A percentile compares a stretch with the other conserved stretches of the same genome.
Conservation (phyloP, 208 protist species). For the Leptomonas seymouri region DNA sequence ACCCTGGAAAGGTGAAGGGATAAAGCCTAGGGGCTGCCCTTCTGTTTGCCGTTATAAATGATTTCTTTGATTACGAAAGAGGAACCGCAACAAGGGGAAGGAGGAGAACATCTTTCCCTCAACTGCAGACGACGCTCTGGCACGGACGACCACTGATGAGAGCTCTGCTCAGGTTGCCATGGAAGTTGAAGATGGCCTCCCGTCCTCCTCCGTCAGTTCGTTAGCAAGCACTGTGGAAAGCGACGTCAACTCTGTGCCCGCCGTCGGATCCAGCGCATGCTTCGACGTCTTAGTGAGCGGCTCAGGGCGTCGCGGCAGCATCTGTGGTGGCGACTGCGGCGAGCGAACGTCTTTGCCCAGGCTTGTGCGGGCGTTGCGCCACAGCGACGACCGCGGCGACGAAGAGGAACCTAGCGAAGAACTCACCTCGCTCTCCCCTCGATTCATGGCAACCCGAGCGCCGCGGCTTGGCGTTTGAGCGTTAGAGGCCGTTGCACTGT, state of each 20-base stretch:
- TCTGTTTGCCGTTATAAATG: neutral
- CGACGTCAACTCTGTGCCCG: neutral
- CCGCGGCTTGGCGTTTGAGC: slow-evolving; percentile 9
- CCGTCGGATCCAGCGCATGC: slow-evolving; percentile 8
- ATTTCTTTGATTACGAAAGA: neutral
- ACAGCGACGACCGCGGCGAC: neutral
- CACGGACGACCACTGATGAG: no score
- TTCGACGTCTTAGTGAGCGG: slow-evolving; percentile 14
- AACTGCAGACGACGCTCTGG: neutral
- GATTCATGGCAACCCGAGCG: neutral
- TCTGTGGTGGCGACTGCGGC: slow-evolving; percentile 12
- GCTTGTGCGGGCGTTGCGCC: slow-evolving; percentile 2
- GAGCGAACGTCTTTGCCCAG: neutral
- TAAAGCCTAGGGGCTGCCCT: no score
- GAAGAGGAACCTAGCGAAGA: neutral
- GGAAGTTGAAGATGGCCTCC: slow-evolving; percentile 12
- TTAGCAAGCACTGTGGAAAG: neutral
- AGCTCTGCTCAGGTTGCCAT: slow-evolving; percentile 26
- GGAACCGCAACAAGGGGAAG: neutral
- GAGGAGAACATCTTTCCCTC: neutral
- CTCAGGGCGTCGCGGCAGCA: slow-evolving; percentile 19
- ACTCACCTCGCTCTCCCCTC: neutral
- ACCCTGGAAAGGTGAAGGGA: no score
- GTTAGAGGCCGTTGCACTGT: neutral
- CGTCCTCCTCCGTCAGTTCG: slow-evolving; percentile 1